These are phyloP conservation scores for Cochlearia excelsa DNA, from an alignment of 345 rosid genomes.

Conservation along the genomic window DNA sequence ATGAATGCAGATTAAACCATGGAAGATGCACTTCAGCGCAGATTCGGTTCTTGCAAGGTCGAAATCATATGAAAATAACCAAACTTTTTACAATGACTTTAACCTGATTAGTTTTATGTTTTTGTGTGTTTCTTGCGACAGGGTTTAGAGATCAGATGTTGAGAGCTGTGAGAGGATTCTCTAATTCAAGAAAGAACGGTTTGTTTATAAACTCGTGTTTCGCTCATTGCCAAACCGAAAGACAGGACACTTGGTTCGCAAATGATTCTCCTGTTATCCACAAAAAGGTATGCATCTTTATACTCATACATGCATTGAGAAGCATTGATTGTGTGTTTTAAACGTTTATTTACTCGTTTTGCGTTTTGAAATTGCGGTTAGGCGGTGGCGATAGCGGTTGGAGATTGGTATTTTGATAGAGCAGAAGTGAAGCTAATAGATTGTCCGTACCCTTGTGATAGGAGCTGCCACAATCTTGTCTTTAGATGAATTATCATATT, in stretches of 20 bases:
- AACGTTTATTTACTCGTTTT: neutral
- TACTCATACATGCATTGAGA: neutral
- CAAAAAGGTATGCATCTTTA: constrained; percentile 52
- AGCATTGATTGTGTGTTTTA: neutral
- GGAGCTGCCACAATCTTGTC: constrained; percentile 84
- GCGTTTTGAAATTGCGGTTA: constrained; percentile 36
- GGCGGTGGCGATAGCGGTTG: constrained; percentile 85
- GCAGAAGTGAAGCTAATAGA: constrained; percentile 61
- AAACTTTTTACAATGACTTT: neutral
- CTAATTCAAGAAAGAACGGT: constrained; percentile 63
- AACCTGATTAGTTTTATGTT: neutral
- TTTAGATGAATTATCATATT: constrained; percentile 45
- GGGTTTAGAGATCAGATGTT: constrained; percentile 88
- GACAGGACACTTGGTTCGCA: constrained; percentile 92
- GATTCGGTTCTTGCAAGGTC: constrained; percentile 77
- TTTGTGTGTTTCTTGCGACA: constrained; percentile 24
- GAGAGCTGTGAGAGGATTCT: constrained; percentile 52
- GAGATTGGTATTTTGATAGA: constrained; percentile 91
- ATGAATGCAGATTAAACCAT: constrained; percentile 70
- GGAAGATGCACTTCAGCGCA: constrained; percentile 70
- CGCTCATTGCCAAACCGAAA: constrained; percentile 93
- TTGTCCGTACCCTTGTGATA: constrained; percentile 91
- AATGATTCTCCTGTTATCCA: constrained; percentile 69
- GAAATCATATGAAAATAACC: neutral
- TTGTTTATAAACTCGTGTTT: constrained; percentile 90